These are phyloP conservation scores for Erysimum cheiranthoides DNA, from an alignment of 345 rosid species.

Conservation along the genomic window DNA sequence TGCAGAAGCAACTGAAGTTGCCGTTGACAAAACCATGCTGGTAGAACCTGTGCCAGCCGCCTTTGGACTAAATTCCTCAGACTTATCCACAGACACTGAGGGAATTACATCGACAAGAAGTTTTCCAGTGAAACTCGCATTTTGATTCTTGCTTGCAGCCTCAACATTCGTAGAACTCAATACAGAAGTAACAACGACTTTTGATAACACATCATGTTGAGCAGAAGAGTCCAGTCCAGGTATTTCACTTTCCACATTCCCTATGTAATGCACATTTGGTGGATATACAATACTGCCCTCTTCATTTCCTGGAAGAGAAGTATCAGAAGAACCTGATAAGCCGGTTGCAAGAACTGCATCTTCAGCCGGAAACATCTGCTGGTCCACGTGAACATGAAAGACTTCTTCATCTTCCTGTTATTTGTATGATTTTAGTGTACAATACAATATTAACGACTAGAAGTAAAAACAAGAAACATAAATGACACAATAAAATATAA, in stretches of 20 bases:
- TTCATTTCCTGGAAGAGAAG: conserved; percentile 51
- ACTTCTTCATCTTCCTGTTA: conserved; percentile 58
- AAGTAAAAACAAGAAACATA: conserved; percentile 28
- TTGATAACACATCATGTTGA: conserved; percentile 59
- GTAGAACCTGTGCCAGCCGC: conserved; percentile 54
- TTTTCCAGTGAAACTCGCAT: conserved; percentile 56
- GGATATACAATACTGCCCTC: conserved; percentile 45
- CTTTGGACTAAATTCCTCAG: conserved; percentile 83
- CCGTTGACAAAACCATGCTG: conserved; percentile 63
- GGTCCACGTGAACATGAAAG: conserved; percentile 46
- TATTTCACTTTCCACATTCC: conserved; percentile 66
- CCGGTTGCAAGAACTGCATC: conserved; percentile 52
- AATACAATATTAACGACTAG: conserved; percentile 33
- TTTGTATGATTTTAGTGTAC: conserved; percentile 48
- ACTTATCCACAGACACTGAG: conserved; percentile 75
- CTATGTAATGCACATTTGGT: conserved; percentile 52
- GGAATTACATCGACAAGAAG: conserved; percentile 57
- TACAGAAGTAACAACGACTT: conserved; percentile 62
- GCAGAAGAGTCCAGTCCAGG: conserved; percentile 84
- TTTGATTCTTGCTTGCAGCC: conserved; percentile 69
- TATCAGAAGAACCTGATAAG: conserved; percentile 55
- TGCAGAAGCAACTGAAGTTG: conserved; percentile 59
- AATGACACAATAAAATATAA: conserved; percentile 1
- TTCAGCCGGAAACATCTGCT: conserved; percentile 54
- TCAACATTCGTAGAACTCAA: conserved; percentile 61